Evolutionary conservation across 352 stramenopile genomes (phyloP).

Genomic region (Phytopythium oedochilum): DNA sequence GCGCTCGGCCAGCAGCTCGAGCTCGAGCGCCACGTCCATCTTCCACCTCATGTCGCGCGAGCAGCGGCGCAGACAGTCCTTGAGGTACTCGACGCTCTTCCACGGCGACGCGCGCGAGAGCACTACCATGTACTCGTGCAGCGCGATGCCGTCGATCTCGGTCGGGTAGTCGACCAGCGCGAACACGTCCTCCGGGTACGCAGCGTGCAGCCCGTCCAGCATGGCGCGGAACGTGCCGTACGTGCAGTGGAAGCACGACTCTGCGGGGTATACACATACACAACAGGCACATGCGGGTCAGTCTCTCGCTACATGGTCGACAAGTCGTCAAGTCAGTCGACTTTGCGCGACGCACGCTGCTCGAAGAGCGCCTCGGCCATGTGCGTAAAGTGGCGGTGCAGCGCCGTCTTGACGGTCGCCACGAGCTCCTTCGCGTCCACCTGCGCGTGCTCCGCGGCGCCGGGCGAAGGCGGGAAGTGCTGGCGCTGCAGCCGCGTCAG

Average conservation of each 20-base stretch:
- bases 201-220: constrained; percentile 40
- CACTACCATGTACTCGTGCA: constrained; percentile 62
- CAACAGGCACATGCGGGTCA: too few relatives aligned
- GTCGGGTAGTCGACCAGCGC: constrained; percentile 74
- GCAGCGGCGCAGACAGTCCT: constrained; percentile 65
- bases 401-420: constrained; percentile 38
- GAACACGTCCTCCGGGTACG: constrained; percentile 55
- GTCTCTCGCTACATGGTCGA: too few relatives aligned
- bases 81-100: constrained; percentile 80
- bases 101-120: constrained; percentile 60
- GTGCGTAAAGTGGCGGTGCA: constrained; percentile 51
- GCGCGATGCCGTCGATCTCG: constrained; percentile 41
- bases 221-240: constrained; percentile 49
- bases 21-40: constrained; percentile 51
- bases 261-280: constrained; percentile 11
- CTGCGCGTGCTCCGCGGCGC: constrained; percentile 13
- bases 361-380: constrained; percentile 67
- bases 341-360: constrained; percentile 28
- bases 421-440: constrained; percentile 33
- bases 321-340: too few relatives aligned
- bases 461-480: constrained; percentile 30
- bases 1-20: constrained; percentile 66
- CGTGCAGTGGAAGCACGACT: constrained; percentile 64
- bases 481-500: constrained; percentile 47
- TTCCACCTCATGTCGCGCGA: constrained; percentile 84